phyloP scores from a whole-genome alignment of 2,329 filamentous ascomycete genomes.

The Penicillium sp. region DNA sequence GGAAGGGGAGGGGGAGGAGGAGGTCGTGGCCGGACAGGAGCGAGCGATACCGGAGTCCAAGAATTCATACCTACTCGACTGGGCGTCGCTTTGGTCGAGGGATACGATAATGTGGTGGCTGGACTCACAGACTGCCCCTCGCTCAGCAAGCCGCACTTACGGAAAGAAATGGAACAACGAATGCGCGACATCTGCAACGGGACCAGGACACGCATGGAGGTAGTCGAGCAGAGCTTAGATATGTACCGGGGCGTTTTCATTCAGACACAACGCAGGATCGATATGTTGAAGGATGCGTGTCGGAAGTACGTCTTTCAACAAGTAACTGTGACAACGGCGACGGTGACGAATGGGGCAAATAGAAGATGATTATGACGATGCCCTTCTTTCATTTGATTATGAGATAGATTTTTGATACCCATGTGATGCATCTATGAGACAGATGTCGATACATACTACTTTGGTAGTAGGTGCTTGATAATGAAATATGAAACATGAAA shows the following conservation, averaged over 20 bases:
- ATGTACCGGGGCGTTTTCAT: constrained; percentile 85
- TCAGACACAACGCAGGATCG: constrained; percentile 72
- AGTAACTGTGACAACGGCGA: constrained; percentile 2
- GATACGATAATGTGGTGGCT: constrained; percentile 90
- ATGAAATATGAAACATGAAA: not conserved
- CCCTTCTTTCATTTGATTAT: not conserved
- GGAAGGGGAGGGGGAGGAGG: constrained; percentile 28
- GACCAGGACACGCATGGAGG: constrained; percentile 65
- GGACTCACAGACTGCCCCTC: constrained; percentile 64
- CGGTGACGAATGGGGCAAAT: not conserved
- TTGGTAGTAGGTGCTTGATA: not conserved
- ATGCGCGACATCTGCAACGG: constrained; percentile 98
- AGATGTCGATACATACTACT: not conserved
- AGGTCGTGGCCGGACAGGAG: constrained; percentile 21
- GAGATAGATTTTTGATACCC: not conserved
- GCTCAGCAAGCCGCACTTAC: constrained; percentile 88
- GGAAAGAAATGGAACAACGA: constrained; percentile 95
- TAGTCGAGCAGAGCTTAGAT: constrained; percentile 77
- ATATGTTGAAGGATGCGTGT: constrained; percentile 57
- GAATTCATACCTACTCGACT: constrained; percentile 92
- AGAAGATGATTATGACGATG: not conserved
- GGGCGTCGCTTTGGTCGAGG: constrained; percentile 85
- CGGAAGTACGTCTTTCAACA: constrained; percentile 48
- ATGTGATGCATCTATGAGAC: not conserved
- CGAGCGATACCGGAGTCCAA: constrained; percentile 47